Base-by-base conservation (phyloP, 345 rosid species). In the Eutrema yunnanense region DNA sequence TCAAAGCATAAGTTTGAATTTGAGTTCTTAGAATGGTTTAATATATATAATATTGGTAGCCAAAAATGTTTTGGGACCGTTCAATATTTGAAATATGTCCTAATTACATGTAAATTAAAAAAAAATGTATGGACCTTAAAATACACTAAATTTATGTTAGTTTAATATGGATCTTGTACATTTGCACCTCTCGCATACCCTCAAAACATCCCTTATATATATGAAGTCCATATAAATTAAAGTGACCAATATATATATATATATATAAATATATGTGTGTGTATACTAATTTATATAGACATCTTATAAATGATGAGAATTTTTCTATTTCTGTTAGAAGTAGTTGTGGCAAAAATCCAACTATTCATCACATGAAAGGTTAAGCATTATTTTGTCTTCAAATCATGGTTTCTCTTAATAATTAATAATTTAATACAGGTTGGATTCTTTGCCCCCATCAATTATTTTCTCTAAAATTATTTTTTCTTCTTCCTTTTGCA, bases 281-380 rank as follows among this genome's bases (percentile, higher is more conserved):
- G 26, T 22, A 1, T 22, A 22, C 26, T 22, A 22, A 22, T 22
- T n/a, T n/a, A 0, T 22, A 38, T 30, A 69, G 9, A 59, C 8
- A 47, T 10, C 38, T 48, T 19, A 51, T 33, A 62, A 13, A 13
- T 44, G 54, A 34, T 44, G 26, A 62, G 12, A 62, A 53, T 57
- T 57, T 11, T 29, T 74, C 41, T 50, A 30, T 41, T 59, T 74
- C 73, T 67, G 61, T 66, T 60, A 50, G 55, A 67, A 32, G 61
- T 59, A 74, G 78, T 74, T 74, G 73, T 34, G 63, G 30, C 78
- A 42, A 67, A 22, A 60, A 74, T 74, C 57, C 49, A 60, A 52
- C 49, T 59, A 52, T 67, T 36, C 62, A 74, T 74, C 78, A 74
- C 78, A 74, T 74, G 73, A 60, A 67, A 67, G 47, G 69, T 67